Conservation (phyloP, 106 monocot genomes). For the Apostasia ramifera region DNA sequence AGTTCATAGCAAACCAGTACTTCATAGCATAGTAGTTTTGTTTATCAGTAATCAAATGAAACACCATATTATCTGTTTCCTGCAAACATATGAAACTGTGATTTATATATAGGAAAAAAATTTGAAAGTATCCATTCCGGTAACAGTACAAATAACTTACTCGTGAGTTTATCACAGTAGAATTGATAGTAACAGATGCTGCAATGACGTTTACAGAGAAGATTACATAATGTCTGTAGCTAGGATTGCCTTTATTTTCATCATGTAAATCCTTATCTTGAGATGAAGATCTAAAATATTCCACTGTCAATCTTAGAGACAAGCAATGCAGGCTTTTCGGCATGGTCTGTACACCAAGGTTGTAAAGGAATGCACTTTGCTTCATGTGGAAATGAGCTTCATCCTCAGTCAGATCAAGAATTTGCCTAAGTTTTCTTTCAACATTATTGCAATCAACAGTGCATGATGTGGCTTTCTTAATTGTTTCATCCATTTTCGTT, state of each 20-base stretch:
- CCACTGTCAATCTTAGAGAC: conserved; percentile 89
- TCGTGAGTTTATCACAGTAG: conserved; percentile 71
- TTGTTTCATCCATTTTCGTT: conserved; percentile 65
- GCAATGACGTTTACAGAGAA: conserved; percentile 75
- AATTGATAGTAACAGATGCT: conserved; percentile 73
- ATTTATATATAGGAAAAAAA: no score
- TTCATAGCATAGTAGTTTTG: conserved; percentile 86
- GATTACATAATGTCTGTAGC: conserved; percentile 53
- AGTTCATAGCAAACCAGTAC: conserved; percentile 56
- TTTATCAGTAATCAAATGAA: conserved; percentile 66
- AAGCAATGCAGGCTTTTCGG: conserved; percentile 88
- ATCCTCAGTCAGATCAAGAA: conserved; percentile 79
- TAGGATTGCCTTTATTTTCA: conserved; percentile 27
- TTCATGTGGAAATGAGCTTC: conserved; percentile 79
- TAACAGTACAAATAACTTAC: conserved; percentile 21
- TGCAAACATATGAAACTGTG: conserved; percentile 9
- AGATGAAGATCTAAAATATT: conserved; percentile 47
- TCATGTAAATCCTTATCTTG: conserved; percentile 16
- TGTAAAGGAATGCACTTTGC: conserved; percentile 85
- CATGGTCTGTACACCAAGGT: conserved; percentile 83
- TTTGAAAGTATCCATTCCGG: no score
- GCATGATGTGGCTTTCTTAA: conserved; percentile 42
- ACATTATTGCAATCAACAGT: conserved; percentile 69
- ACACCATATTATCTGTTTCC: conserved; percentile 62
- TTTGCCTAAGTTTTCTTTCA: conserved; percentile 80